Evolutionary conservation across 805 yeast species (phyloP).

Genomic region (Myxozyma lipomycoides): DNA sequence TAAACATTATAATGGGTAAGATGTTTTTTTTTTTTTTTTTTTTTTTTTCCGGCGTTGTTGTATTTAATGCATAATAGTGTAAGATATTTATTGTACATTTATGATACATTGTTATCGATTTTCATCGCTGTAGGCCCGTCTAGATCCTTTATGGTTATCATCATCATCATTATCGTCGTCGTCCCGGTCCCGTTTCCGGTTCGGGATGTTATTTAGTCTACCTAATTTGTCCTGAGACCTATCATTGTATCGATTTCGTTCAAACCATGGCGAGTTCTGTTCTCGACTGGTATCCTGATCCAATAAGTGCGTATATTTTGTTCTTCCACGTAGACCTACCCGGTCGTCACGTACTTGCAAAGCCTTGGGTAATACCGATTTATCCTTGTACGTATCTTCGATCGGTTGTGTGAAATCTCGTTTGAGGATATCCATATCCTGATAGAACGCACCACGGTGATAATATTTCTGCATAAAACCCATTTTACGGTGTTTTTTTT

Average conservation of each 20-base stretch:
- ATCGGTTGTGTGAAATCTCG: constrained; percentile 34
- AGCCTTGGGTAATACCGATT: constrained; percentile 32
- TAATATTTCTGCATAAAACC: constrained; percentile 33
- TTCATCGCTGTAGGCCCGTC: too few relatives aligned
- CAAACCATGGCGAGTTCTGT: constrained; percentile 23
- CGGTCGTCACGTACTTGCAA: constrained; percentile 33
- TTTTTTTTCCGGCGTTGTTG: background rate
- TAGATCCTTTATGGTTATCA: background rate
- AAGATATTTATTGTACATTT: too few relatives aligned
- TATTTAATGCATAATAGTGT: too few relatives aligned
- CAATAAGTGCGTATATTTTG: constrained; percentile 32
- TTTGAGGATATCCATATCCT: constrained; percentile 36
- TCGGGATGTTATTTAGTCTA: constrained; percentile 7
- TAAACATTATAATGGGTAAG: too few relatives aligned
- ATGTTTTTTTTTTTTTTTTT: background rate
- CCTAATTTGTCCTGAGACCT: constrained; percentile 16
- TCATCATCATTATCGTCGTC: background rate
- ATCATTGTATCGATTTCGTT: constrained; percentile 5
- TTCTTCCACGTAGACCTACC: constrained; percentile 35
- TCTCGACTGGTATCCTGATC: constrained; percentile 36
- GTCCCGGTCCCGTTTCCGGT: constrained; percentile 8
- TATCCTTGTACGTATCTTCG: constrained; percentile 36
- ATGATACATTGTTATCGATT: background rate
- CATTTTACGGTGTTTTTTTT: constrained; percentile 11
- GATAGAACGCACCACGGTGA: constrained; percentile 38